phyloP scores from a whole-genome alignment of 2,329 filamentous ascomycete genomes.

The Gaeumannomyces tritici region DNA sequence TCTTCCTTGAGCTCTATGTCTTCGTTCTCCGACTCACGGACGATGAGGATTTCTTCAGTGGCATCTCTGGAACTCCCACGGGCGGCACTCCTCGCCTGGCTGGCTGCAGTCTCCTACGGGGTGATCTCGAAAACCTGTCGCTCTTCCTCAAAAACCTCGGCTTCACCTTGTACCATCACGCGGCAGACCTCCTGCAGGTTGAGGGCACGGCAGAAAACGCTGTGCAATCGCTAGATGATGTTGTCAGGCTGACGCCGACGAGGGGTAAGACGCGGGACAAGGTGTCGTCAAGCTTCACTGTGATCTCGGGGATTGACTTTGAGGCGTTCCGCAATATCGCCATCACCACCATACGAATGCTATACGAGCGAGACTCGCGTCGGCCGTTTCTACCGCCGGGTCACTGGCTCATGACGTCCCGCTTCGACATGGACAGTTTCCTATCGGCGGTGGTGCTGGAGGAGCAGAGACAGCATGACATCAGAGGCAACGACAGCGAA shows the following conservation, averaged over 20 bases:
- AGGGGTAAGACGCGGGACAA: constrained; percentile 9
- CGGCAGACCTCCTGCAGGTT: constrained; percentile 44
- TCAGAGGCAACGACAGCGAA: constrained; percentile 43
- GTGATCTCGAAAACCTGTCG: constrained; percentile 65
- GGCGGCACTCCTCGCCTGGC: constrained; percentile 33
- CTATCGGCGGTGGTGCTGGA: constrained; percentile 79
- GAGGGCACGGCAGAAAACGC: not conserved
- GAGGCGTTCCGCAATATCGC: constrained; percentile 71
- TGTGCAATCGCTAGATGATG: not conserved
- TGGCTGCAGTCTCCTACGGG: constrained; percentile 58
- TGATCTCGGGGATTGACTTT: constrained; percentile 62
- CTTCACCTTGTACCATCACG: constrained; percentile 81
- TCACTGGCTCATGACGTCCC: constrained; percentile 88
- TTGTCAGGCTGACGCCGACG: constrained; percentile 3
- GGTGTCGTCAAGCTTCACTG: constrained; percentile 18
- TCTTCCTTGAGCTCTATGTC: constrained; percentile 90
- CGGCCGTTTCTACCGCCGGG: constrained; percentile 71
- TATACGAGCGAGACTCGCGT: constrained; percentile 89
- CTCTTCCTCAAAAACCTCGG: constrained; percentile 83
- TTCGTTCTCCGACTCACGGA: constrained; percentile 90
- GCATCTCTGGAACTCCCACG: constrained; percentile 13
- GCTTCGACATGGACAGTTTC: constrained; percentile 83
- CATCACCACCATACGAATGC: constrained; percentile 71
- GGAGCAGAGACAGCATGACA: constrained; percentile 67
- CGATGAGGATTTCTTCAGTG: constrained; percentile 83